A percentile compares a stretch with the other conserved stretches of the same genome.
These are phyloP conservation scores for Mycena pura DNA, from an alignment of 768 basidiomycete genomes.

Conservation along the genomic window DNA sequence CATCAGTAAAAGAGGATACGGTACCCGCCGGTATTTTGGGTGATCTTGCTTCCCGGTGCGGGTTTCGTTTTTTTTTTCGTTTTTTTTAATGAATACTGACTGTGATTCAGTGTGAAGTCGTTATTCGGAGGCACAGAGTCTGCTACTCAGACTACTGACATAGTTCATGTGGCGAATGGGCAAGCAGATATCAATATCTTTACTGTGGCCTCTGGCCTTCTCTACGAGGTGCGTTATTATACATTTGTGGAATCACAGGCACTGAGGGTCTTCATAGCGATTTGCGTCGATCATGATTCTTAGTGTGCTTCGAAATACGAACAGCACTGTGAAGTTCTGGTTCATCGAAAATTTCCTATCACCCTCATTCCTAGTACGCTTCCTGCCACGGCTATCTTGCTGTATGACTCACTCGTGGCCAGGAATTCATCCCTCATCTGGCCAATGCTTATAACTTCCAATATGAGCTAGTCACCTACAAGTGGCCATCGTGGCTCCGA, in stretches of 20 bases:
- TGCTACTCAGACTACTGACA: conserved; percentile 28
- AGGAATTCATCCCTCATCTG: conserved; percentile 96
- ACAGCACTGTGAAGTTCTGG: conserved; percentile 98
- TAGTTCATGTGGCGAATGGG: conserved; percentile 29
- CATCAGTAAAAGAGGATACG: conserved; percentile 36
- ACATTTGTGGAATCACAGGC: not conserved
- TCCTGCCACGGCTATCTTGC: not conserved
- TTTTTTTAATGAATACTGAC: conserved; percentile 28
- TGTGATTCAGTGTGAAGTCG: conserved; percentile 49
- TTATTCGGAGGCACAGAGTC: conserved; percentile 46
- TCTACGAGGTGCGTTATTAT: conserved; percentile 80
- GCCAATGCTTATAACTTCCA: conserved; percentile 92
- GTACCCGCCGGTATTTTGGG: conserved; percentile 48
- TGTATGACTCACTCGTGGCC: not conserved
- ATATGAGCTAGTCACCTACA: conserved; percentile 98
- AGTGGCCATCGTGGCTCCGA: conserved; percentile 99
- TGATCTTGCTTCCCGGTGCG: conserved; percentile 59
- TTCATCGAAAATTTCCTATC: conserved; percentile 99
- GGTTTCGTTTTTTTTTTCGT: conserved; percentile 3
- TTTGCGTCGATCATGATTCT: conserved; percentile 99
- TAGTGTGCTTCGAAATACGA: conserved; percentile 93
- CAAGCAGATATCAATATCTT: conserved; percentile 98
- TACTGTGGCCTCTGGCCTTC: conserved; percentile 94
- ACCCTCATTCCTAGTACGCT: conserved; percentile 87
- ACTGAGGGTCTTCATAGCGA: conserved; percentile 56